phyloP scores from a whole-genome alignment of 73 alveolate species.

The Urostyla sp. region DNA sequence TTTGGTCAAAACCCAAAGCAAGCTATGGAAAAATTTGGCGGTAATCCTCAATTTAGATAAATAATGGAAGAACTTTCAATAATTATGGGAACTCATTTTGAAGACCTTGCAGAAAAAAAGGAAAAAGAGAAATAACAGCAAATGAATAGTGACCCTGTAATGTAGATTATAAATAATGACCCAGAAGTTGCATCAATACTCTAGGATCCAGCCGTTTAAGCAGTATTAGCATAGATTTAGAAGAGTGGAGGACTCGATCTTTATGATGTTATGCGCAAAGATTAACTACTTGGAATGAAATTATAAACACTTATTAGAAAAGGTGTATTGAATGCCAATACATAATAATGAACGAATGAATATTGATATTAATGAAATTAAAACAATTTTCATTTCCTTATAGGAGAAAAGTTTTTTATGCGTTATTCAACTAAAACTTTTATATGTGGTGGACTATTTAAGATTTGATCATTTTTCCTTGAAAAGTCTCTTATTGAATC shows the following conservation, averaged over 20 bases:
- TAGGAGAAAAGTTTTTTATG: too few relatives aligned
- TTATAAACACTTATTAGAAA: conserved; percentile 7
- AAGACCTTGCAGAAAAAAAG: conserved; percentile 63
- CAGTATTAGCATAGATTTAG: conserved; percentile 67
- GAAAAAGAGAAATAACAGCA: conserved; percentile 50
- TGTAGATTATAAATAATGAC: conserved; percentile 56
- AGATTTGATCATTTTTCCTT: neutral
- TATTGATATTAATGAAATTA: neutral
- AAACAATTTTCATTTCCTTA: neutral
- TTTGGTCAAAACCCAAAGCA: conserved; percentile 79
- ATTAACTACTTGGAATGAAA: conserved; percentile 34
- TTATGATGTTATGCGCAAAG: conserved; percentile 66
- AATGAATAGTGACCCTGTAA: conserved; percentile 73
- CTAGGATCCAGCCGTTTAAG: conserved; percentile 75
- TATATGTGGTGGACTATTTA: too few relatives aligned
- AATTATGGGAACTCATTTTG: conserved; percentile 85
- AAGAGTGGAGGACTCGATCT: conserved; percentile 74
- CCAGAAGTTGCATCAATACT: conserved; percentile 75
- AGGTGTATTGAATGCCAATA: conserved; percentile 43
- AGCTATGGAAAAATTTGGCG: conserved; percentile 76
- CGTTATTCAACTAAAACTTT: too few relatives aligned
- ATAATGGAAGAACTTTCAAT: conserved; percentile 80
- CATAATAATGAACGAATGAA: neutral
- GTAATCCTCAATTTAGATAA: conserved; percentile 75
- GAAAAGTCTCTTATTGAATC: neutral